Base-by-base conservation (phyloP, 2,329 filamentous ascomycete genomes). In the Xylariaceae sp. region DNA sequence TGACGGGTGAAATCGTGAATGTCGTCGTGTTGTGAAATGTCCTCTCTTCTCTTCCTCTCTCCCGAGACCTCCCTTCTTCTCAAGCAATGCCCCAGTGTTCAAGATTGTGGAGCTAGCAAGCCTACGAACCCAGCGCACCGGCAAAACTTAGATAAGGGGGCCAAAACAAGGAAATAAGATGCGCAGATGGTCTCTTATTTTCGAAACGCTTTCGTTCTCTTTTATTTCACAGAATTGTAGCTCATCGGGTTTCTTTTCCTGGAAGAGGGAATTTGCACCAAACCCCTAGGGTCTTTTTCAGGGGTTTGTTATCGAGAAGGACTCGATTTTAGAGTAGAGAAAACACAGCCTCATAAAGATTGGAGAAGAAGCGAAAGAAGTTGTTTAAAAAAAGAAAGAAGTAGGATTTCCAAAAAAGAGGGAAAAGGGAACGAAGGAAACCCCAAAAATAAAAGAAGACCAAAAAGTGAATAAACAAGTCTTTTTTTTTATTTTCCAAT, bases 121-220 rank as follows among this genome's bases (percentile, higher is more conserved):
- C 11, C 49, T 53, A 17, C 53, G 9, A 49, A 30, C 23, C 17
- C 30, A 13, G 42, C 30, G 9, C 42, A 50, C 50, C 39, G 44
- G 47, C 18, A 51, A 53, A 13, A 42, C 37, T 42, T 13, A 42
- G 37, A 42, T 42, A 42, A 42, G 37, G 37, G 37, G 37, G 39
- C 51, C 47, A 9, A 57, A 35, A 34, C 35, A 51, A 39, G 53
- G 17, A 39, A 56, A 59, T 55, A 57, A 58, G 58, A 51, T 57
- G 50, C 17, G 23, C 51, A 56, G 53, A 56, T 59, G 60, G 48
- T 56, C 55, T 55, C 55, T 51, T 58, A 42, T 54, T 53, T 34
- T 45, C 53, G 58, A 62, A 59, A 56, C 59, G 60, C 59, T 23
- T 56, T 47, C 51, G 53, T 64, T 53, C 57, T 57, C 52, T 65